Evolutionary conservation across 371 early-diverging fungal species (phyloP), one percentile per base, ranked within the genome.

Genomic region (Smittium culicis): DNA sequence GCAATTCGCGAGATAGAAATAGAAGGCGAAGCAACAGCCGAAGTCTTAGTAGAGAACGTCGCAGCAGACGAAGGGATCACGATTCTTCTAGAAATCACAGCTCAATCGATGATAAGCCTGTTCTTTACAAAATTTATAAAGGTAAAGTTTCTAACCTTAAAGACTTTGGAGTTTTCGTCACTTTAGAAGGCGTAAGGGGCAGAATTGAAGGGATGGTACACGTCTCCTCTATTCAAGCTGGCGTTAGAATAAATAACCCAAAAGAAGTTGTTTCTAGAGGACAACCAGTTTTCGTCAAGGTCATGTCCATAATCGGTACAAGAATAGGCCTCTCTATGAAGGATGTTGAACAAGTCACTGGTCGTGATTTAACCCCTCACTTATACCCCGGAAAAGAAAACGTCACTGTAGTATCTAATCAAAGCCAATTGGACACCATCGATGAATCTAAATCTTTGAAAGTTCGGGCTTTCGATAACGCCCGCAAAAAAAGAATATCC

Each of bases 151-250:
- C 85, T 27, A 87, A 84, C 66, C 80, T 91, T 35, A 86, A 86
- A 61, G 93, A 93, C 55, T 95, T 94, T 82, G 96, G 96, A 34
- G 93, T 88, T 0, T 95, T 95, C 79, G 92, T 94, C 0, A 67
- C 80, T 28, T 75, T 96, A 55, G 88, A 94, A 32, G 93, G 93
- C 1, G 77, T 94, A 11, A 78, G 79, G 27, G 76, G 69, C 0
- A 72, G 77, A 35, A 85, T 25, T 68, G 83, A 45, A 71, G 96
- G 96, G 0, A 82, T 94, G 83, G 90, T 94, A 2, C 97, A 94
- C 71, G 83, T 94, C 8, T 84, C 86, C 34, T 81, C 83, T 62
- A 69, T 96, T 25, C 73, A 77, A 24, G 73, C 82, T 20, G 85
- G 85, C 1, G 73, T 70, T 2, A 81, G 92, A n/a, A 83, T 94